Base-by-base conservation (phyloP, 108 stramenopile species). In the Fistulifera pelliculosa region DNA sequence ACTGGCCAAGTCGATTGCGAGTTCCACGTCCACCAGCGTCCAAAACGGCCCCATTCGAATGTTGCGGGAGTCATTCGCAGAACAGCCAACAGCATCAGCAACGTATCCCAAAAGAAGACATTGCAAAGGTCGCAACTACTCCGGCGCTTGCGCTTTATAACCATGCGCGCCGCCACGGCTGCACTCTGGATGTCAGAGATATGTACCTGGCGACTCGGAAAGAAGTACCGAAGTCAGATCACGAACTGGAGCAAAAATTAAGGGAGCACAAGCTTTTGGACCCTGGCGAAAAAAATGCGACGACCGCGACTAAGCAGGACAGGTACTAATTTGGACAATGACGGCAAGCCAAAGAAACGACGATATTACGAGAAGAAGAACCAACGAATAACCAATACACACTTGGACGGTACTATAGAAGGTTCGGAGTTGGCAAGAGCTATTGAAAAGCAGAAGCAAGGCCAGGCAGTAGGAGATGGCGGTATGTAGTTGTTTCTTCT, bases 401-500 rank as follows among this genome's bases (percentile, higher is more conserved):
- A 93, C 49, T 69, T 93, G 58, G 77, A 76, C 50, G 84, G 87
- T 3, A 87, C 85, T 6, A 79, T 81, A 27, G 84, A 86, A 61
- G 90, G 90, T 22, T 75, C 78, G 13, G 72, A 75, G 28, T 52
- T 93, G 27, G 68, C 73, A 7, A 56, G 58, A 15, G 90, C 90
- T 7, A 58, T 72, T 21, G 87, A 88, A 57, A 77, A 72, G 56
- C 89, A 91, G 54, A 60, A 66, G 23, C 83, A 80, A 49, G 89
- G 89, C 3, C 77, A 91, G 49, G 27, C 69, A 38, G 89, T 91
- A 22, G 89, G 89, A 28, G 89, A 91, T 67, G 89, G 89, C 42
- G 89, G 89, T 39, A 91, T 91, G 89, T 91, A 82, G 31, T 6
- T n/a, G n/a, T n/a, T n/a, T n/a, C n/a, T n/a, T n/a, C n/a, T n/a